Base-by-base conservation (phyloP, 129 eudicot species). In the Erigeron canadensis region DNA sequence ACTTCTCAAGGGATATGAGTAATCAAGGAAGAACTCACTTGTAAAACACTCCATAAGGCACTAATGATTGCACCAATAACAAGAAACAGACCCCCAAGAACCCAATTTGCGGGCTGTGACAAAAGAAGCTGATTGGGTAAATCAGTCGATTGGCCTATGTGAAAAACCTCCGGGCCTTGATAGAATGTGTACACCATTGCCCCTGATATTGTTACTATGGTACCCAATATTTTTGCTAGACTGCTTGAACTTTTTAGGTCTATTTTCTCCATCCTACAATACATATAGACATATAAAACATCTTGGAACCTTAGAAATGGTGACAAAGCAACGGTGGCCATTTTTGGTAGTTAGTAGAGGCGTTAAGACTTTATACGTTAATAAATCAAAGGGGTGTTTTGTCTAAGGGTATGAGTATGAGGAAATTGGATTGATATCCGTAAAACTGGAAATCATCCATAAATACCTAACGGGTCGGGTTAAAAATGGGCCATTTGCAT, bases 181-280 rank as follows among this genome's bases (percentile, higher is more conserved):
- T 77, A 84, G 48, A 84, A 75, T 19, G 75, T 75, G 22, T 81
- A 77, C 18, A 84, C 72, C 45, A 67, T 74, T 50, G 88, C 83
- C 45, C 88, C 88, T 4, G 81, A 50, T 41, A 77, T 78, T 50
- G 88, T 50, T 15, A 81, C 10, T 17, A 81, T 28, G 34, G 34
- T 45, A 53, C 88, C 88, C 45, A 67, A 10, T 17, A 69, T 7
- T 69, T 77, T 84, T 18, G 81, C 85, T 59, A n/a, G 56, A 63
- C 83, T 81, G 54, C 81, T 81, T 77, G 65, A 48, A 10, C 69
- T 81, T 65, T 81, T 60, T 45, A 78, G 18, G 53, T 63, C 73
- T 60, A 84, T 5, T 75, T 67, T 84, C 66, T 84, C 85, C 83
- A 74, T 78, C 81, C 88, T 84, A 62, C 6, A 23, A 65, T 9